phyloP scores from a whole-genome alignment of 805 yeast species.

The Nakazawaea holstii region DNA sequence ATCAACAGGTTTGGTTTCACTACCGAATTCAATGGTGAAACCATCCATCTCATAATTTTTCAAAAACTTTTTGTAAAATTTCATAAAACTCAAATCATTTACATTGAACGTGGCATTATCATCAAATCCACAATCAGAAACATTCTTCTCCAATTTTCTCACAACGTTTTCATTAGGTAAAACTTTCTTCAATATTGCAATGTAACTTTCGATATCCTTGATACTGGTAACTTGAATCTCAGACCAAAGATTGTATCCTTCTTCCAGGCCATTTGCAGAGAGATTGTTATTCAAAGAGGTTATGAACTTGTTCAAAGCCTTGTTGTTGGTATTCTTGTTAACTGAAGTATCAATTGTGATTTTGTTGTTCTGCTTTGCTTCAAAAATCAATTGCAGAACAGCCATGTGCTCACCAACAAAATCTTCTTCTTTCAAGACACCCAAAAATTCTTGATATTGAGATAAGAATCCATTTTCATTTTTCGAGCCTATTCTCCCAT shows the following conservation, averaged over 20 bases:
- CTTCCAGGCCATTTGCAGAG: background rate
- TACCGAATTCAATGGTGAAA: slow-evolving; percentile 22
- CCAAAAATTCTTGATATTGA: slow-evolving; percentile 21
- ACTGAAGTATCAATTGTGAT: background rate
- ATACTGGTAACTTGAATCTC: slow-evolving; percentile 15
- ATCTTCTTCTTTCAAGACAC: slow-evolving; percentile 23
- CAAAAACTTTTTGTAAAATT: slow-evolving; percentile 36
- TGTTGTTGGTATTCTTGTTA: background rate
- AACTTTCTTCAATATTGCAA: slow-evolving; percentile 26
- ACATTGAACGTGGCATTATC: slow-evolving; percentile 24
- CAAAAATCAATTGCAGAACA: background rate
- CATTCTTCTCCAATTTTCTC: slow-evolving; percentile 29
- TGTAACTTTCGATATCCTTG: slow-evolving; percentile 29
- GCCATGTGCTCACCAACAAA: slow-evolving; percentile 20
- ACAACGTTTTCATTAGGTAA: slow-evolving; percentile 27
- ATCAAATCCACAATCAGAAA: slow-evolving; percentile 29
- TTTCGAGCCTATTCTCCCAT: slow-evolving; percentile 12
- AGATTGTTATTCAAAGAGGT: slow-evolving; percentile 1
- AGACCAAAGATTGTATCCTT: slow-evolving; percentile 11
- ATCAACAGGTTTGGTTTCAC: slow-evolving; percentile 22
- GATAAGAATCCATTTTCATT: slow-evolving; percentile 11
- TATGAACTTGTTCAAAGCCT: slow-evolving; percentile 5
- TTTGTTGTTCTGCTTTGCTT: background rate
- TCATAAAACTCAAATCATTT: slow-evolving; percentile 27
- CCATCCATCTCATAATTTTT: slow-evolving; percentile 38